Conservation (phyloP, 1,139 yeast genomes). For the Diutina mesorugosa region DNA sequence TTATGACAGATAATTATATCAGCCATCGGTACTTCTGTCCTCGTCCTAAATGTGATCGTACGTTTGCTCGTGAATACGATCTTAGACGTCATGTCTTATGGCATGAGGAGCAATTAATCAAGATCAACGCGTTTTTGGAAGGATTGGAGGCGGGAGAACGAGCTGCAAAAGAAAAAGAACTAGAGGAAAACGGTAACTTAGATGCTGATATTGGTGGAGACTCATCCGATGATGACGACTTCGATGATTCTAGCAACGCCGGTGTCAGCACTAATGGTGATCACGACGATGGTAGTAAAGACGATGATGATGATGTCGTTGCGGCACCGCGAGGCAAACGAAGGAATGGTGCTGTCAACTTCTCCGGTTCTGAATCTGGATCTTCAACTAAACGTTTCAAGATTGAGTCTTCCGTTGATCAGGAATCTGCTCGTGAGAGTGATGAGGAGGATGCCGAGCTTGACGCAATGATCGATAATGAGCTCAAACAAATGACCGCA, state of each 20-base stretch:
- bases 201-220: slow-evolving; percentile 11
- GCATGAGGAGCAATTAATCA: slow-evolving; percentile 31
- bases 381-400: background rate
- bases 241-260: background rate
- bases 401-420: background rate
- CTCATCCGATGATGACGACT: slow-evolving; percentile 16
- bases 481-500: background rate
- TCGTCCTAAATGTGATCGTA: slow-evolving; percentile 30
- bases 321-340: slow-evolving; percentile 35
- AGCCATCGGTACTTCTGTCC: slow-evolving; percentile 30
- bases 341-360: slow-evolving; percentile 8
- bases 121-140: slow-evolving; percentile 19
- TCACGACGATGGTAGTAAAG: slow-evolving; percentile 18
- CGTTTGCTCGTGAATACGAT: slow-evolving; percentile 35
- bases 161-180: background rate
- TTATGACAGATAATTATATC: slow-evolving; percentile 12
- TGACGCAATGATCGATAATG: background rate
- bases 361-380: background rate
- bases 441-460: background rate
- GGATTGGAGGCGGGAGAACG: slow-evolving; percentile 11
- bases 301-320: slow-evolving; percentile 10
- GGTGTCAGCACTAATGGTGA: slow-evolving; percentile 13
- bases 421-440: background rate
- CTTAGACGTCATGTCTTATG: slow-evolving; percentile 39
- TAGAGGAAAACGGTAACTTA: background rate